Conservation (phyloP, 2,329 filamentous ascomycete genomes). For the Colletotrichum sp. region DNA sequence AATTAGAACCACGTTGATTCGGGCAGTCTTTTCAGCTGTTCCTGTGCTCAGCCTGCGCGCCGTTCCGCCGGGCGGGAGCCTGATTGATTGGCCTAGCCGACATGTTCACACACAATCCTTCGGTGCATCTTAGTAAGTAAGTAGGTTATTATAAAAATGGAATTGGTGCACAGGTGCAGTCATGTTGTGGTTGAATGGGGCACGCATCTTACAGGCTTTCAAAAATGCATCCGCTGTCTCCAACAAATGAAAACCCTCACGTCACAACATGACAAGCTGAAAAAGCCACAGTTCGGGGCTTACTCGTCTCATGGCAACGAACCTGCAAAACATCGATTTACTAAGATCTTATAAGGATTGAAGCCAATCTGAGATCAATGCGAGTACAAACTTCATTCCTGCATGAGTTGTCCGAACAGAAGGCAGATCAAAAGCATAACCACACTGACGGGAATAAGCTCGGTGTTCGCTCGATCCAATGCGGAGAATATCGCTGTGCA, state of each 20-base stretch:
- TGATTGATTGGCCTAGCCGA: not conserved
- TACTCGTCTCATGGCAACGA: not conserved
- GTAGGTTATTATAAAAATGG: not conserved
- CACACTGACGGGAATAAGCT: not conserved
- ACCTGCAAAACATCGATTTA: not conserved
- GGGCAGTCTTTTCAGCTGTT: not conserved
- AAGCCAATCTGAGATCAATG: not conserved
- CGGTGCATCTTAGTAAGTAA: not conserved
- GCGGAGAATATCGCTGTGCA: not conserved
- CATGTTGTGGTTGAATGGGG: not conserved
- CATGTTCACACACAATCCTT: not conserved
- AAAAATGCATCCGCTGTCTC: not conserved
- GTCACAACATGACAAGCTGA: not conserved
- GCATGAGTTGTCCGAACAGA: not conserved
- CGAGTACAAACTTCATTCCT: not conserved
- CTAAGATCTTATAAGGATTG: not conserved
- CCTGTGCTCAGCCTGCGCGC: not conserved
- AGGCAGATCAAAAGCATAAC: not conserved
- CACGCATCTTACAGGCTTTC: not conserved
- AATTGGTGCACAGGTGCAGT: not conserved
- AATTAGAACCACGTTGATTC: not conserved
- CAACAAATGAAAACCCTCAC: not conserved
- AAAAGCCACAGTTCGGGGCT: not conserved
- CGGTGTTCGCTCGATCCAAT: not conserved
- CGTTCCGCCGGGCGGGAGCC: not conserved